Base-by-base conservation (phyloP, 106 monocot species). In the Allium sativum region DNA sequence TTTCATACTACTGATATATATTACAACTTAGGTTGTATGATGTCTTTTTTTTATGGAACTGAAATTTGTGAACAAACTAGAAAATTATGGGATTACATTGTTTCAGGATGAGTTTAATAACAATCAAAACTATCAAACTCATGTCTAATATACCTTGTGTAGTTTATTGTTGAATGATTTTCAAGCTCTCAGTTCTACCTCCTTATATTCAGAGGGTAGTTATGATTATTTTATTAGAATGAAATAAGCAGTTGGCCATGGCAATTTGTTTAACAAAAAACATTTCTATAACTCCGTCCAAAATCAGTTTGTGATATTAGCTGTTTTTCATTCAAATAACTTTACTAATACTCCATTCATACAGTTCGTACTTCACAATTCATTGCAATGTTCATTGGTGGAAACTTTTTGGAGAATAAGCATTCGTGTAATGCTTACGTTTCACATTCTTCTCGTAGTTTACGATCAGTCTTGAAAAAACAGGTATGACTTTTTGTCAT, bases 311-410 rank as follows among this genome's bases (percentile, higher is more conserved):
- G 16, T 50, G 13, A 59, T 53, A 14, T 52, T 14, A 41, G 48
- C 40, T 20, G 53, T 66, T 17, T 18, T 41, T 6, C 7, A 31
- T 48, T 46, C 55, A 17, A 9, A 45, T 47, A 15, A 10, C 40
- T 55, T 51, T n/a, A 40, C 54, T 56, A 13, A 42, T 17, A 17
- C 21, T 2, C 13, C 19, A 43, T 15, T 44, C 44, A 1, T 86
- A 74, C 86, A 95, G 94, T 95, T 58, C 76, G 65, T 69, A 90
- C 90, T 40, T 68, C 70, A 55, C 90, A 86, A 47, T 96, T 96
- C 73, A 71, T 87, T 16, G 82, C 70, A 6, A 58, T 96, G 65
- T 96, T 96, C 58, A 54, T 82, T 71, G 77, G 78, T 42, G 73
- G 84, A 20, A 71, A 73, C 40, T 48, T 76, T 69, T 68, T 44